A percentile compares a stretch with the other conserved stretches of the same genome.
These are phyloP conservation scores for Boletus barrowsii DNA, from an alignment of 768 basidiomycete species.

Conservation along the genomic window DNA sequence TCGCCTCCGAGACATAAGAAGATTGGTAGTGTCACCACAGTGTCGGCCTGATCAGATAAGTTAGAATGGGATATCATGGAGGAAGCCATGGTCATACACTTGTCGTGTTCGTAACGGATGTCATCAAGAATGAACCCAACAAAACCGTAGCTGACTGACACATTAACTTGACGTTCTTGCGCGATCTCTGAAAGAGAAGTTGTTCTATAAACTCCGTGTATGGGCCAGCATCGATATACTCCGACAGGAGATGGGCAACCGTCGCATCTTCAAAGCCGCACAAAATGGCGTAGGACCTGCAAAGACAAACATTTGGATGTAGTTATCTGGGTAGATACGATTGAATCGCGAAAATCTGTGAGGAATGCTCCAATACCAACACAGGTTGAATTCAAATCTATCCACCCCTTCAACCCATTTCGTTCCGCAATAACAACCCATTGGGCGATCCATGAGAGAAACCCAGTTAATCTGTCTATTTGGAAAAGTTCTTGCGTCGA, in stretches of 20 bases:
- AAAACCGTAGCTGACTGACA: not conserved
- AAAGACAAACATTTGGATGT: not conserved
- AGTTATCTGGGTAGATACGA: not conserved
- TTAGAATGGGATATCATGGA: not conserved
- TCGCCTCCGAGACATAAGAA: not conserved
- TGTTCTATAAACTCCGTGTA: not conserved
- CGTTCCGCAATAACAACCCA: not conserved
- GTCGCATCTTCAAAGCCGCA: slow-evolving; percentile 3
- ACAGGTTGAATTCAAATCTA: not conserved
- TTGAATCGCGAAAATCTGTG: not conserved
- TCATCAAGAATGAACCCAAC: slow-evolving; percentile 3
- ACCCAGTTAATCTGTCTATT: not conserved
- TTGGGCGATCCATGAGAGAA: not conserved
- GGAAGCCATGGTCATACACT: not conserved
- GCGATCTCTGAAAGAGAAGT: not conserved
- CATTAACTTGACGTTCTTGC: not conserved
- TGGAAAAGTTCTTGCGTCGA: slow-evolving; percentile 3
- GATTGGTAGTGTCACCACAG: not conserved
- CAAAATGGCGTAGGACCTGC: slow-evolving; percentile 5
- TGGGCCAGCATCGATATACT: not conserved
- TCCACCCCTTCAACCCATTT: not conserved
- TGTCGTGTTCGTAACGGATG: not conserved
- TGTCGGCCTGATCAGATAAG: not conserved
- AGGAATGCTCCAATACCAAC: not conserved
- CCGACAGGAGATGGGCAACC: not conserved